A percentile compares a stretch with the other conserved stretches of the same genome.
phyloP scores from a whole-genome alignment of 306 rosid genomes.

The Calophaca sinica region DNA sequence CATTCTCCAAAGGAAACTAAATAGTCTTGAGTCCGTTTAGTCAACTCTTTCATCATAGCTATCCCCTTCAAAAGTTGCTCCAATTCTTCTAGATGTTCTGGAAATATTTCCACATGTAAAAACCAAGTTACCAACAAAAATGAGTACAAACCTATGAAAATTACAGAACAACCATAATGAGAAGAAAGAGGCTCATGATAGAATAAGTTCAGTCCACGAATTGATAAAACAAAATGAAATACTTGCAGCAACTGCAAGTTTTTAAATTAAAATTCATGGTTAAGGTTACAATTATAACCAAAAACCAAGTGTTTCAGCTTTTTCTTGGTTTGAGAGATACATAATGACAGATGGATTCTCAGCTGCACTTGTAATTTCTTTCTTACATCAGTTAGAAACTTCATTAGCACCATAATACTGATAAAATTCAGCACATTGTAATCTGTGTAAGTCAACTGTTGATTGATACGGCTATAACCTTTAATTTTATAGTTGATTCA shows the following conservation, averaged over 20 bases:
- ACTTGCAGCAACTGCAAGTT: neutral
- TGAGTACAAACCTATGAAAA: slow-evolving; percentile 32
- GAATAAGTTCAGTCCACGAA: neutral
- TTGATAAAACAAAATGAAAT: slow-evolving; percentile 36
- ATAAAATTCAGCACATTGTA: slow-evolving; percentile 11
- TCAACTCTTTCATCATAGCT: slow-evolving; percentile 97
- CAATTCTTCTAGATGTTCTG: slow-evolving; percentile 84
- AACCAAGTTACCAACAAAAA: slow-evolving; percentile 38
- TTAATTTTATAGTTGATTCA: slow-evolving; percentile 1
- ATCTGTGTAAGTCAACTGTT: slow-evolving; percentile 5
- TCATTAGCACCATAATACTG: neutral
- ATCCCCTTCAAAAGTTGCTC: slow-evolving; percentile 96
- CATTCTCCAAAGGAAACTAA: slow-evolving; percentile 98
- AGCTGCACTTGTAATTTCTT: neutral
- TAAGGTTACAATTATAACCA: neutral
- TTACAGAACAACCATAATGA: slow-evolving; percentile 24
- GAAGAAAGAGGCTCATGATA: slow-evolving; percentile 5
- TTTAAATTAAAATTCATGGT: too few species aligned
- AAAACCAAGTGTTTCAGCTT: slow-evolving; percentile 4
- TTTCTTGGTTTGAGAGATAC: neutral
- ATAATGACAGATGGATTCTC: neutral
- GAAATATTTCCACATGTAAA: slow-evolving; percentile 36
- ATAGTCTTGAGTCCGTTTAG: slow-evolving; percentile 88
- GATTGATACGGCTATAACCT: slow-evolving; percentile 5
- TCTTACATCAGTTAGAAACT: neutral